Evolutionary conservation across 83 land plant species (phyloP).

Genomic region (Diphasiastrum complanatum): DNA sequence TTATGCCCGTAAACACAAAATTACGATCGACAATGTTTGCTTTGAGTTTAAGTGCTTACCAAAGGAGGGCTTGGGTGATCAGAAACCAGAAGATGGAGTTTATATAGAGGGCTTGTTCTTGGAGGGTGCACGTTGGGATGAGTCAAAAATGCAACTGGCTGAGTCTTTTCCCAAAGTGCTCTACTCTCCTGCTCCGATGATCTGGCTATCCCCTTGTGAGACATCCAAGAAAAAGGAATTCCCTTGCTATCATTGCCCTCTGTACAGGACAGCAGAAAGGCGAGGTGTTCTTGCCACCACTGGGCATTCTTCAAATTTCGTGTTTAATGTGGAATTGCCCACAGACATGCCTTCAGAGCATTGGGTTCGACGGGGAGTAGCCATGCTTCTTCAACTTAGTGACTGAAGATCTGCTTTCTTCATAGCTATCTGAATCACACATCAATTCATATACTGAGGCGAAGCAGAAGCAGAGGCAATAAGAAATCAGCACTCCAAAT

Average conservation of each 20-base stretch:
- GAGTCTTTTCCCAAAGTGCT: conserved; percentile 37
- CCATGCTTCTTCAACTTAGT: conserved; percentile 36
- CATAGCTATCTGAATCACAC: not conserved
- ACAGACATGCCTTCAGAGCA: conserved; percentile 26
- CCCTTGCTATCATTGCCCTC: conserved; percentile 34
- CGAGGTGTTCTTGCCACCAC: conserved; percentile 42
- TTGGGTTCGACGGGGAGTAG: conserved; percentile 41
- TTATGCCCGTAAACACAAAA: conserved; percentile 33
- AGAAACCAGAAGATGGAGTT: conserved; percentile 31
- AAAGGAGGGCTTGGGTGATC: conserved; percentile 11
- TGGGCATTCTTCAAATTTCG: conserved; percentile 42
- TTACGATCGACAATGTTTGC: conserved; percentile 36
- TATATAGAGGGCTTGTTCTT: conserved; percentile 36
- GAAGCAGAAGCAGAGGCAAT: no score
- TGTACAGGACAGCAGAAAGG: conserved; percentile 36
- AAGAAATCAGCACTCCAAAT: no score
- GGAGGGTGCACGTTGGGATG: conserved; percentile 41
- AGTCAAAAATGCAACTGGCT: conserved; percentile 22
- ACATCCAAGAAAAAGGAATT: conserved; percentile 20
- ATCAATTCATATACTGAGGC: no score
- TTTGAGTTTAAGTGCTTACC: conserved; percentile 33
- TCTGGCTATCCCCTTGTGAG: conserved; percentile 33
- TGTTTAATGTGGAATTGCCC: conserved; percentile 40
- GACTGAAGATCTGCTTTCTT: conserved; percentile 12
- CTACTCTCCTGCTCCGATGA: conserved; percentile 32